phyloP scores from a whole-genome alignment of 345 rosid species.

The Sapria himalayana region DNA sequence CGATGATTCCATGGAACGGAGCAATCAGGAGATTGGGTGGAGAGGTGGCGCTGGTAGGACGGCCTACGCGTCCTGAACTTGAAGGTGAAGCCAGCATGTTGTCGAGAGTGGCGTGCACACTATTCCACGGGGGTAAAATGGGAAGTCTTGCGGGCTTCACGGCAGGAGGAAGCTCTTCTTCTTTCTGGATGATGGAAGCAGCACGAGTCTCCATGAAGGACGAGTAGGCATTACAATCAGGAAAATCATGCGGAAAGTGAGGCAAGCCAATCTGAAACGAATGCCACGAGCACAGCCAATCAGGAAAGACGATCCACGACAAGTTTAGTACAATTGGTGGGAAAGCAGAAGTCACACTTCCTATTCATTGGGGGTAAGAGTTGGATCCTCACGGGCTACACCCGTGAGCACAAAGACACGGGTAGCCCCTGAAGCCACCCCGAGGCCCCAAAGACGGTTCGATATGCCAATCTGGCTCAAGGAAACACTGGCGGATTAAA shows the following conservation, averaged over 20 bases:
- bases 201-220: constrained; percentile 35
- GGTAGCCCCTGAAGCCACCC: no score
- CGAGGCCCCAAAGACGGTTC: no score
- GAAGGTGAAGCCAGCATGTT: constrained; percentile 7
- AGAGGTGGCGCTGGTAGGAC: constrained; percentile 5
- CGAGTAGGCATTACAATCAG: constrained; percentile 47
- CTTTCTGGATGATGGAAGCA: constrained; percentile 22
- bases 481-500: no score
- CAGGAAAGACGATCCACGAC: no score
- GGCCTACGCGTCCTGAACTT: constrained; percentile 5
- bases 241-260: constrained; percentile 69
- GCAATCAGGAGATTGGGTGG: constrained; percentile 7
- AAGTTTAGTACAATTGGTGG: no score
- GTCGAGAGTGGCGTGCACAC: constrained; percentile 18
- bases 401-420: no score
- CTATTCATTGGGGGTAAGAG: no score
- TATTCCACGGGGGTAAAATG: constrained; percentile 53
- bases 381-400: no score
- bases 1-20: constrained; percentile 26
- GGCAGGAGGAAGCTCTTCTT: constrained; percentile 28
- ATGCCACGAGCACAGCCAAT: no score
- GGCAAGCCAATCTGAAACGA: constrained; percentile 57
- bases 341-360: no score
- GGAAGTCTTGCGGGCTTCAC: constrained; percentile 42
- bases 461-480: no score